phyloP scores from a whole-genome alignment of 495 filamentous ascomycete species.

The Hyaloscypha finlandica region DNA sequence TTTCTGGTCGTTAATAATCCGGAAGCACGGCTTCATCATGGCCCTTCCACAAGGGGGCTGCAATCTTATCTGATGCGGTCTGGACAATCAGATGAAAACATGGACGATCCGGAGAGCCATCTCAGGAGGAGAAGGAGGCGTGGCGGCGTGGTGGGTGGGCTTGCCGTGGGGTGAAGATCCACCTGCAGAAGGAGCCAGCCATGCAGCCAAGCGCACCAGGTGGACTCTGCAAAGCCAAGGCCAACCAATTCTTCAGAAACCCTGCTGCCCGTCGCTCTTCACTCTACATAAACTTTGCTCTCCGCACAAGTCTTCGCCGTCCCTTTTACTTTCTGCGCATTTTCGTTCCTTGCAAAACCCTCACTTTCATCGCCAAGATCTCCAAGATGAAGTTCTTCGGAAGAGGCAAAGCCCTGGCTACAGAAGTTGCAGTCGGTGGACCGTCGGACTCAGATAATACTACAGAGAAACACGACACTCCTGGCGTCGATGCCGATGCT shows the following conservation, averaged over 20 bases:
- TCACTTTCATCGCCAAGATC: not conserved
- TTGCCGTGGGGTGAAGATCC: too few species aligned
- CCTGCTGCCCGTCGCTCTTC: too few species aligned
- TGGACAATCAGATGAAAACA: not conserved
- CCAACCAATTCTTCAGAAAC: too few species aligned
- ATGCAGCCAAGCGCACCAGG: too few species aligned
- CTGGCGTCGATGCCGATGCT: conserved; percentile 8
- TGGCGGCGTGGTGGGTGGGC: too few species aligned
- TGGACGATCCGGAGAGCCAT: not conserved
- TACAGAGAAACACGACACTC: conserved; percentile 1
- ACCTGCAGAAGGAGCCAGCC: too few species aligned
- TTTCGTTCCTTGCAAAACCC: not conserved
- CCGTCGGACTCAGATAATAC: not conserved
- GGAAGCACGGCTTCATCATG: too few species aligned
- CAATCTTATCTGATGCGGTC: not conserved
- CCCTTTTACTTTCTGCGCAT: not conserved
- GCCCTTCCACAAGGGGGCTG: too few species aligned
- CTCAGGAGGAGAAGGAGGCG: too few species aligned
- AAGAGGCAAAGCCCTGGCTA: conserved; percentile 12
- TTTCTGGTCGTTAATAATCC: too few species aligned
- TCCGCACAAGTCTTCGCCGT: not conserved
- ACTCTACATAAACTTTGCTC: conserved; percentile 1
- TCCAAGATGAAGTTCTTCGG: conserved; percentile 25
- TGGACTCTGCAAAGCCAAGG: too few species aligned
- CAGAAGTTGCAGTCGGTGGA: conserved; percentile 15